Base-by-base conservation (phyloP, 192 early-diverging fungal species). In the Coemansia umbellata region DNA sequence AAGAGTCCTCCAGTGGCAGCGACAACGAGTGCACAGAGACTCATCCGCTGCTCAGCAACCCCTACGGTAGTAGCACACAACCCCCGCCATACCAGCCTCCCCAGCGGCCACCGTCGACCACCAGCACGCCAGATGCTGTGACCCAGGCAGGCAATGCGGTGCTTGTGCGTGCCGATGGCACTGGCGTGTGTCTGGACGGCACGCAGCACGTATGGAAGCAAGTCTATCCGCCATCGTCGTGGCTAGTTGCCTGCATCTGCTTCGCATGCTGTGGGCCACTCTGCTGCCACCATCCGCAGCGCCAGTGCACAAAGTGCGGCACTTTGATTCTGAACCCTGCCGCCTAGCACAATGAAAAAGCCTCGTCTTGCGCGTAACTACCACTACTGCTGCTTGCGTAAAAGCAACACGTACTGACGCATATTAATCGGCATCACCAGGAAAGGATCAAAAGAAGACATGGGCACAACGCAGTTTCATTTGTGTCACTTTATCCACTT, bases 161-260 rank as follows among this genome's bases (percentile, higher is more conserved):
- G 5, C 37, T 72, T 21, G 69, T 72, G 23, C 69, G 62, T 22
- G 62, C 54, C 8, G 62, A 72, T 33, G 69, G 69, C 36, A 50
- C 62, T 2, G 62, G 62, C 44, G 36, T 72, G 8, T 72, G 69
- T 31, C 18, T 31, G 1, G 54, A 55, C 22, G 69, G 69, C 6
- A 18, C 33, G 2, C 35, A 13, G 8, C 69, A 73, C 42, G 36
- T 7, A 15, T 66, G 69, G 69, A 55, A 42, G 37, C 47, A 40
- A 1, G 21, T 37, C n/a, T 63, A 71, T 30, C 56, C 60, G 21
- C 26, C 41, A 23, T 47, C 52, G 18, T 47, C 51, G 11, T 56
- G 57, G 53, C 30, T 43, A 9, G 24, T 60, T 18, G 56, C 61
- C 14, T 63, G 52, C 37, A 9, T 51, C 13, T 71, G 56, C 31